Evolutionary conservation across 495 filamentous ascomycete species (phyloP).

Genomic region (Aspergillus wentii): DNA sequence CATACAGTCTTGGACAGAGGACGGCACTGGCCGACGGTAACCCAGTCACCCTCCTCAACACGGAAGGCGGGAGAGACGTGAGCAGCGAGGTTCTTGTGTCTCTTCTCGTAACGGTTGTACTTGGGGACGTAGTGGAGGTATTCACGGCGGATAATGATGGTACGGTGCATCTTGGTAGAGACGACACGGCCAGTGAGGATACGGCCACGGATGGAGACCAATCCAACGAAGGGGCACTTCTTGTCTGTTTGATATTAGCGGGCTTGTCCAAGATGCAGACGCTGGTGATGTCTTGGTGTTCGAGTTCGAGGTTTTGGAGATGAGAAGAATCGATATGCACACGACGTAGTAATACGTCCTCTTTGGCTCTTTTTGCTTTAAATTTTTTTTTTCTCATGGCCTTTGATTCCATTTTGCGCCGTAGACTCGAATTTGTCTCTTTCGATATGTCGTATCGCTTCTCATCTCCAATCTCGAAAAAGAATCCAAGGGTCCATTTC

Average conservation of each 20-base stretch:
- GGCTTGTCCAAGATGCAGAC: background rate
- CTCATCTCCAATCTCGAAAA: slow-evolving; percentile 23
- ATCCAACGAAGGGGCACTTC: slow-evolving; percentile 99
- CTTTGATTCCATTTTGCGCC: too few species aligned
- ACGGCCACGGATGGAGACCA: slow-evolving; percentile 98
- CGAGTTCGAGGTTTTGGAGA: slow-evolving; percentile 8
- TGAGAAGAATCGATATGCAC: slow-evolving; percentile 9
- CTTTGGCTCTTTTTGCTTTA: too few species aligned
- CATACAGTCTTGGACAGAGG: slow-evolving; percentile 98
- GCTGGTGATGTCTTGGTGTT: too few species aligned
- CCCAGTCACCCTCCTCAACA: slow-evolving; percentile 98
- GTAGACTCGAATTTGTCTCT: slow-evolving; percentile 16
- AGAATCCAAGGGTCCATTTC: slow-evolving; percentile 5
- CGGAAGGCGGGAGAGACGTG: slow-evolving; percentile 99
- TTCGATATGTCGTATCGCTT: slow-evolving; percentile 4
- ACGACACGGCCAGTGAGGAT: slow-evolving; percentile 98
- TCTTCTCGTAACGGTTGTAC: slow-evolving; percentile 99
- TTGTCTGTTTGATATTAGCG: slow-evolving; percentile 68
- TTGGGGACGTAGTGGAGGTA: slow-evolving; percentile 99
- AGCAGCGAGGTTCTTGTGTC: slow-evolving; percentile 98
- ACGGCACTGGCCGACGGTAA: slow-evolving; percentile 98
- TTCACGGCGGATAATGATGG: slow-evolving; percentile 97
- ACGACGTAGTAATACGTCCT: slow-evolving; percentile 2
- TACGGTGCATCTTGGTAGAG: slow-evolving; percentile 99
- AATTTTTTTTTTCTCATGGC: too few species aligned